Evolutionary conservation across 768 basidiomycete genomes (phyloP).

Genomic region (Mycena leptocephala): DNA sequence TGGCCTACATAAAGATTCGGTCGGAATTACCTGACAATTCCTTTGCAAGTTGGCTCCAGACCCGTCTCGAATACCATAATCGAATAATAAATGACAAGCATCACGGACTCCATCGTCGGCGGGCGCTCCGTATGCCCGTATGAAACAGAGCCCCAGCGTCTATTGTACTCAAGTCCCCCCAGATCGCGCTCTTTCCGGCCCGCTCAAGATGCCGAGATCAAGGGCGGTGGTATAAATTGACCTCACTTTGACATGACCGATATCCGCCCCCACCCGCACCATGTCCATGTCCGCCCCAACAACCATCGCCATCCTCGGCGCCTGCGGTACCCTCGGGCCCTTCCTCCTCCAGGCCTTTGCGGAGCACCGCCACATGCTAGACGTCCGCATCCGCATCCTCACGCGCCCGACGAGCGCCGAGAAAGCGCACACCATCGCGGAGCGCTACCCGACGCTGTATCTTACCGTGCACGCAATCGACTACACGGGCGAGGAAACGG

Average conservation of each 20-base stretch:
- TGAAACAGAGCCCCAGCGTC: too few species aligned
- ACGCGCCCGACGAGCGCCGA: slow-evolving; percentile 7
- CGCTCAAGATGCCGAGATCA: not conserved
- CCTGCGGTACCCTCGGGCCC: not conserved
- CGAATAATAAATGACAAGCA: too few species aligned
- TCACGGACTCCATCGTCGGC: too few species aligned
- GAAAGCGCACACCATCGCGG: not conserved
- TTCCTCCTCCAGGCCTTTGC: slow-evolving; percentile 1
- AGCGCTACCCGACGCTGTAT: not conserved
- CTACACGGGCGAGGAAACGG: not conserved
- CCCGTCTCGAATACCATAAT: too few species aligned
- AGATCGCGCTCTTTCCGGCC: not conserved
- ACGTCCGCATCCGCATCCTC: slow-evolving; percentile 12
- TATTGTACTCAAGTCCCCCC: too few species aligned
- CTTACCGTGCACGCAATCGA: slow-evolving; percentile 17
- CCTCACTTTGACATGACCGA: not conserved
- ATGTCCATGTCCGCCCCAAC: not conserved
- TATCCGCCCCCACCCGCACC: not conserved
- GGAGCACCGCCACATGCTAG: not conserved
- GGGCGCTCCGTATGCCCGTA: too few species aligned
- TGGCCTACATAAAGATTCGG: too few species aligned
- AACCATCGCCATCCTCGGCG: slow-evolving; percentile 22
- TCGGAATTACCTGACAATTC: too few species aligned
- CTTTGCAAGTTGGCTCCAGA: too few species aligned
- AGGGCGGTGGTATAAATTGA: not conserved